Percentiles rank a stretch among this genome's conserved stretches.
Evolutionary conservation across 1,284 basidiomycete genomes (phyloP).

Genomic region (Ustilago crameri): DNA sequence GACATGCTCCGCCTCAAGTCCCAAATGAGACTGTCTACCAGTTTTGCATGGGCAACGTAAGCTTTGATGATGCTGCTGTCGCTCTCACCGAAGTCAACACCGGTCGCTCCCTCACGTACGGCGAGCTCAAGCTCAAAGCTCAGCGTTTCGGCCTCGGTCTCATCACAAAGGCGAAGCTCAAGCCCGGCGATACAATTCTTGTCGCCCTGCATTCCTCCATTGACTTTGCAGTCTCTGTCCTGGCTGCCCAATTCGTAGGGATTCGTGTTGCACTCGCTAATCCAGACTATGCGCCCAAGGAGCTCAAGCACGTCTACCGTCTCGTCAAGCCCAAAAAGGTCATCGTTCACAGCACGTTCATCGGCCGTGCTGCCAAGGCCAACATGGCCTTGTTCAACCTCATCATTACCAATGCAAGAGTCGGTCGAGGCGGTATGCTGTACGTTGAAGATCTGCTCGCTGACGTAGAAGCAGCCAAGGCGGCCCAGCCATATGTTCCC

Average conservation of each 20-base stretch:
- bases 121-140: conserved; percentile 40
- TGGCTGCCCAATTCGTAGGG: conserved; percentile 46
- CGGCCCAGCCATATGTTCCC: conserved; percentile 14
- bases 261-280: conserved; percentile 46
- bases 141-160: conserved; percentile 46
- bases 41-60: conserved; percentile 19
- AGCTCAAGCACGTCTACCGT: conserved; percentile 39
- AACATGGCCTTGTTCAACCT: conserved; percentile 23
- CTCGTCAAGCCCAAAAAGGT: conserved; percentile 44
- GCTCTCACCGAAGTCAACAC: conserved; percentile 27
- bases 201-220: conserved; percentile 37
- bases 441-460: conserved; percentile 21
- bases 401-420: conserved; percentile 24
- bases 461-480: conserved; percentile 5
- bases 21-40: conserved; percentile 18
- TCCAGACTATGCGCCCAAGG: conserved; percentile 33
- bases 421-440: conserved; percentile 25
- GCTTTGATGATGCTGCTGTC: conserved; percentile 22
- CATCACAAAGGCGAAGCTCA: conserved; percentile 33
- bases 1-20: conserved; percentile 15
- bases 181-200: conserved; percentile 44
- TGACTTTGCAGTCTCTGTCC: conserved; percentile 42
- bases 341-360: conserved; percentile 28
- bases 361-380: conserved; percentile 23
- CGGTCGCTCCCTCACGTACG: conserved; percentile 20